Base-by-base conservation (phyloP, 83 land plant genomes). In the Picea abies region DNA sequence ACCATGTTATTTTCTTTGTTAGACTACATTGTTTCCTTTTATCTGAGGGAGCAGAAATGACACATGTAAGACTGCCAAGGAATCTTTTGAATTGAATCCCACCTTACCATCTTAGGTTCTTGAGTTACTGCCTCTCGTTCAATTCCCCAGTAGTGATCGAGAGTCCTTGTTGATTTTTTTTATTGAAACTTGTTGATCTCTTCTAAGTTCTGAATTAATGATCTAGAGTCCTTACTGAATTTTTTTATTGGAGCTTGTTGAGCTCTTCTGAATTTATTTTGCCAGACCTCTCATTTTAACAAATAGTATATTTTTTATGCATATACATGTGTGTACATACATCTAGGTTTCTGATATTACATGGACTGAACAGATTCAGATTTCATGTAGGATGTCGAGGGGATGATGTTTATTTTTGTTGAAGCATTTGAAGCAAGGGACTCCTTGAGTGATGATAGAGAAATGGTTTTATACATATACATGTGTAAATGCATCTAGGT, bases 341-440 rank as follows among this genome's bases (percentile, higher is more conserved):
- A 52, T 52, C 4, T 26, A 35, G 41, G 20, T 37, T 79, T 26
- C 14, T 79, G 20, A 14, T 60, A 32, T 60, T 58, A 39, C n/a
- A 17, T 60, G 25, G 66, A 29, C 41, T 58, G 65, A 79, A 35
- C 11, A 35, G 56, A 19, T 11, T 65, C 56, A 23, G n/a, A 22
- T 17, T 39, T 39, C 4, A 35, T 86, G 66, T 85, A 98, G 98
- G 99, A 98, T 90, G 93, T 94, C 52, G 98, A 94, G 82, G 98
- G 99, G 22, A 98, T 98, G 99, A 90, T 98, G 98, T 98, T 98
- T 44, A 98, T 98, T 68, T 96, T 98, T 79, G 95, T 92, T 60
- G 96, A 96, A 87, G 99, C 99, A 63, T 89, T 96, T 63, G 98
- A 91, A 85, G 98, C 99, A 23, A 90, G 93, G 69, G 94, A 94